phyloP scores from a whole-genome alignment of 1,139 yeast genomes.

The Eremothecium coryli region DNA sequence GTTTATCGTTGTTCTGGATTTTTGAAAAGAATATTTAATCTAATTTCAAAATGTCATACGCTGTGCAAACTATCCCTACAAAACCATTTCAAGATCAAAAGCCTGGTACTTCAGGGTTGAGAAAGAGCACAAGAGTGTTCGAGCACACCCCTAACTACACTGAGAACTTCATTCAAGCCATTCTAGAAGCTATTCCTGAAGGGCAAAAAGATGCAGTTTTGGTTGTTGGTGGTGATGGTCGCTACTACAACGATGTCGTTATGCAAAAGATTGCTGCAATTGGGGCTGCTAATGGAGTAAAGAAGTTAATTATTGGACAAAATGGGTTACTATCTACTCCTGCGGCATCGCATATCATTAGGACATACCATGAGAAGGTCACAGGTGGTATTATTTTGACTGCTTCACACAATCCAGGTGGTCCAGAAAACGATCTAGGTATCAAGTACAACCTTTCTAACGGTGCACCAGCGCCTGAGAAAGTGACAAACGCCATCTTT shows the following conservation, averaged over 20 bases:
- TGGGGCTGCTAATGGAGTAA: slow-evolving; percentile 86
- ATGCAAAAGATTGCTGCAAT: slow-evolving; percentile 74
- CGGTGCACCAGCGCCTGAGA: slow-evolving; percentile 99
- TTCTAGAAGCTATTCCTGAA: slow-evolving; percentile 81
- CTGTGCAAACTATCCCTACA: slow-evolving; percentile 36
- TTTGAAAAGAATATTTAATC: no score
- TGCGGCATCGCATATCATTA: slow-evolving; percentile 86
- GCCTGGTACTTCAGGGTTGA: slow-evolving; percentile 95
- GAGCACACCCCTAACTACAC: slow-evolving; percentile 66
- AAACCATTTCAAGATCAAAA: slow-evolving; percentile 82
- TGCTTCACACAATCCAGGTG: slow-evolving; percentile 99
- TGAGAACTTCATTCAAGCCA: slow-evolving; percentile 88
- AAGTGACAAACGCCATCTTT: slow-evolving; percentile 79
- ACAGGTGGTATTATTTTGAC: slow-evolving; percentile 96
- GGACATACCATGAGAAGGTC: slow-evolving; percentile 49
- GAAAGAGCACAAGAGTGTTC: slow-evolving; percentile 84
- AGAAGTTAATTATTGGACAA: slow-evolving; percentile 77
- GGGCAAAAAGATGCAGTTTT: slow-evolving; percentile 66
- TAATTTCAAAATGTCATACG: no score
- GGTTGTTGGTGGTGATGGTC: slow-evolving; percentile 96
- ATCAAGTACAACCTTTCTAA: slow-evolving; percentile 90
- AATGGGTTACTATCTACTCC: slow-evolving; percentile 88
- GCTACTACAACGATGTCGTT: slow-evolving; percentile 77
- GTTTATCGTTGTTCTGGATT: no score
- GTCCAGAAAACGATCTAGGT: slow-evolving; percentile 86